Conservation (phyloP, 352 stramenopile species). For the Thalassiosira oceanica region DNA sequence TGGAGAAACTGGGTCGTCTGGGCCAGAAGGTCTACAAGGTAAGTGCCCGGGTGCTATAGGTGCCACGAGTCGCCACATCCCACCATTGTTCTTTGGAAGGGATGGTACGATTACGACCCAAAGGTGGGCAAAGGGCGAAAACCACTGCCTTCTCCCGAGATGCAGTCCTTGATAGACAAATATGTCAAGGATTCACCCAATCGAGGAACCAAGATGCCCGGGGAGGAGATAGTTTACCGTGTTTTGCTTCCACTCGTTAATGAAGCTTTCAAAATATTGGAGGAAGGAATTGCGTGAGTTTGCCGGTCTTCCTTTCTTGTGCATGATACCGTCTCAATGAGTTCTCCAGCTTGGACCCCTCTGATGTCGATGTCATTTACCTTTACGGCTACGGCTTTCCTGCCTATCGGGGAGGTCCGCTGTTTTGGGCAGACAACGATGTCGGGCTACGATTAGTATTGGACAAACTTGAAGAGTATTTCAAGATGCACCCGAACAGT, state of each 20-base stretch:
- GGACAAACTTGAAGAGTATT: slow-evolving; percentile 50
- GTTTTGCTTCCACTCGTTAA: slow-evolving; percentile 77
- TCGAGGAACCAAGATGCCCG: slow-evolving; percentile 37
- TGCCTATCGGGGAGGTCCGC: slow-evolving; percentile 73
- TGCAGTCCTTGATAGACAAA: slow-evolving; percentile 67
- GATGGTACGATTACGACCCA: slow-evolving; percentile 80
- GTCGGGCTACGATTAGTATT: slow-evolving; percentile 69
- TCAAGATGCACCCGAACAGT: slow-evolving; percentile 60
- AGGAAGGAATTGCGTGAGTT: slow-evolving; percentile 78
- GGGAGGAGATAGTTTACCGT: slow-evolving; percentile 68
- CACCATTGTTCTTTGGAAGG: slow-evolving; percentile 35
- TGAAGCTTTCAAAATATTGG: slow-evolving; percentile 83
- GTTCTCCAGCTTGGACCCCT: too few species aligned
- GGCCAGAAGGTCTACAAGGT: slow-evolving; percentile 80
- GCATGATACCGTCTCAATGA: too few species aligned
- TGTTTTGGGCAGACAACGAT: slow-evolving; percentile 82
- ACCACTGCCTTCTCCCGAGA: slow-evolving; percentile 66
- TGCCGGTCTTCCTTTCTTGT: too few species aligned
- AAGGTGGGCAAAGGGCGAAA: slow-evolving; percentile 76
- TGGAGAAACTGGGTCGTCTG: slow-evolving; percentile 69
- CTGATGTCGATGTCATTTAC: slow-evolving; percentile 83
- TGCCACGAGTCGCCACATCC: slow-evolving; percentile 6
- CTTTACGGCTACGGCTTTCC: slow-evolving; percentile 82
- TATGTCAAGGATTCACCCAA: slow-evolving; percentile 52
- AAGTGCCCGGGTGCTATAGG: not conserved